Base-by-base conservation (phyloP, 306 rosid species). In the Cicer judaicum region DNA sequence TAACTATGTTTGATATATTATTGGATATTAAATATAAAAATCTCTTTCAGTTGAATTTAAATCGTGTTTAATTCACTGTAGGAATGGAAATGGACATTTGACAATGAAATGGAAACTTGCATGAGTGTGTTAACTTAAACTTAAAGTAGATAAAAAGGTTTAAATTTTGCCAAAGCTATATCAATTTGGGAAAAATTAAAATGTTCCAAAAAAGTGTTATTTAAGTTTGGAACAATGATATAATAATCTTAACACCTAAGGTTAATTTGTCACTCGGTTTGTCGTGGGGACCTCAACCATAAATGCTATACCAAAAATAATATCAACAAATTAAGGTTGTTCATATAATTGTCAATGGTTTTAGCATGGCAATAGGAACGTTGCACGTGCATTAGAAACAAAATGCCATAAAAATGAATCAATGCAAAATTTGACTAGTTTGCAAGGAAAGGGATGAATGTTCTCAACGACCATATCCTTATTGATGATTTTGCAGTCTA, bases 211-310 rank as follows among this genome's bases (percentile, higher is more conserved):
- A 44, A 60, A 42, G 19, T n/a, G 24, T 47, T 49, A 21, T 13
- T 18, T 36, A 24, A 52, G 12, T 64, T 52, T 64, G 65, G 67
- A 65, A 40, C 14, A 53, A 4, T 52, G 73, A 2, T 65, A 14
- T 56, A 16, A n/a, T 44, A 64, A 21, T 55, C 10, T 73, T 73
- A 65, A 50, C 67, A 49, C 34, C 21, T 49, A 54, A 47, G 52
- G 46, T 10, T 0, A 42, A 15, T 65, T 65, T 57, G 69, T 52
- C n/a, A 44, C 68, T 67, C 6, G 12, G 18, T 48, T 62, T 70
- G 43, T 29, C 1, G 48, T 75, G 79, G 81, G 81, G 84, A 71
- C 81, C 76, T 79, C 52, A 84, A 38, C 29, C 52, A 74, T 83
- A 70, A 77, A 80, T 61, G 63, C 70, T 34, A 73, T 38, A 21